Conservation (phyloP, 805 yeast species). For the Hanseniaspora singularis region DNA sequence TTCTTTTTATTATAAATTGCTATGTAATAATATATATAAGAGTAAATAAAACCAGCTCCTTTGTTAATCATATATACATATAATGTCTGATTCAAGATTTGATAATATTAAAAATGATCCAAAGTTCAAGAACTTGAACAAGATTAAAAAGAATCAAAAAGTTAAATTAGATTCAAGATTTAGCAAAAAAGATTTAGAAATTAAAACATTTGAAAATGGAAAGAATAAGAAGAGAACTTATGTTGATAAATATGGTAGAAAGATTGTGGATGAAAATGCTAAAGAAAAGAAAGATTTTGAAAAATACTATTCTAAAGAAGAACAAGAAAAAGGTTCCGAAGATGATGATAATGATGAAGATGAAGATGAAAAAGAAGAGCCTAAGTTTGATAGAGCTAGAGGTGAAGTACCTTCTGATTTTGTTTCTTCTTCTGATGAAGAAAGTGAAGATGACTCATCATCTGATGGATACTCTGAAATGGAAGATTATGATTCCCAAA, state of each 20-base stretch:
- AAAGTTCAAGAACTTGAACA: conserved; percentile 42
- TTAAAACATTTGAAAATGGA: conserved; percentile 21
- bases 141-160: conserved; percentile 60
- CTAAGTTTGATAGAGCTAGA: conserved; percentile 47
- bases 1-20: no score
- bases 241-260: conserved; percentile 83
- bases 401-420: conserved; percentile 44
- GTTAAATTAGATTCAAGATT: conserved; percentile 81
- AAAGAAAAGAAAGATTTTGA: conserved; percentile 44
- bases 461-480: conserved; percentile 31
- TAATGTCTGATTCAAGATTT: conserved; percentile 63
- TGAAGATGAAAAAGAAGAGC: conserved; percentile 19
- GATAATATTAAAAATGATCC: conserved; percentile 75
- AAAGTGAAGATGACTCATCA: conserved; percentile 25
- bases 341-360: conserved; percentile 15
- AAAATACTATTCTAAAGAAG: conserved; percentile 46
- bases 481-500: conserved; percentile 36
- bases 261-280: conserved; percentile 32
- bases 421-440: conserved; percentile 35
- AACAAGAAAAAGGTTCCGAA: conserved; percentile 19
- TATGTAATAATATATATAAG: no score
- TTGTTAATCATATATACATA: conserved; percentile 17
- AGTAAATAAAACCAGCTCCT: not conserved
- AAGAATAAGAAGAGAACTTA: conserved; percentile 36
- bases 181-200: conserved; percentile 46